These are phyloP conservation scores for Ilyonectria mors-panacis DNA, from an alignment of 2,329 filamentous ascomycete genomes.

Conservation along the genomic window DNA sequence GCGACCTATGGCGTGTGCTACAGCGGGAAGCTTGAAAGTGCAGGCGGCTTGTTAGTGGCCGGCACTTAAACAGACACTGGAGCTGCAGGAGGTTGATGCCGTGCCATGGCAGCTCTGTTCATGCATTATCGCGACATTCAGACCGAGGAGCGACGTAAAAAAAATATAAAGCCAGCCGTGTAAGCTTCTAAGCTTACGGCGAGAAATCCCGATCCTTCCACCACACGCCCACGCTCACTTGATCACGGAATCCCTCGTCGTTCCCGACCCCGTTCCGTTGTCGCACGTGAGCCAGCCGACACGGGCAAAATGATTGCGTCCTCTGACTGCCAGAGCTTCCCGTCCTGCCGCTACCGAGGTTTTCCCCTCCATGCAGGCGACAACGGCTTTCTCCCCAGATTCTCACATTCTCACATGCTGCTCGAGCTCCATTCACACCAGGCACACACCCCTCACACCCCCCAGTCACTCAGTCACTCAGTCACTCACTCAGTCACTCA, in stretches of 20 bases:
- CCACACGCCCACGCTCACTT: conserved; percentile 36
- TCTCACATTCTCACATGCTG: conserved; percentile 43
- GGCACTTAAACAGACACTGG: neutral
- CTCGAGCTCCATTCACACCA: conserved; percentile 29
- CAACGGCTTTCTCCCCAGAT: conserved; percentile 21
- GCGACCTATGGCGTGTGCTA: no score
- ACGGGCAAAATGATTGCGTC: conserved; percentile 28
- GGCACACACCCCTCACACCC: conserved; percentile 20
- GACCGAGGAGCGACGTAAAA: neutral
- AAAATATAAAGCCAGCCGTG: neutral
- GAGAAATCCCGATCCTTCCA: conserved; percentile 33
- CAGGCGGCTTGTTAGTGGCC: neutral
- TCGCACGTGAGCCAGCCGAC: conserved; percentile 41
- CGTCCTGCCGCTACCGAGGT: conserved; percentile 27
- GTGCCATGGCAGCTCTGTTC: neutral
- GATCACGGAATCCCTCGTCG: conserved; percentile 24
- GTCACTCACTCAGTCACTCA: neutral
- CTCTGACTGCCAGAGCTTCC: conserved; percentile 18
- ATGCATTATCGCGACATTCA: neutral
- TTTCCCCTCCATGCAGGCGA: conserved; percentile 16
- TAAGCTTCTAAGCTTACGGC: neutral
- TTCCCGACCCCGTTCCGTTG: conserved; percentile 9
- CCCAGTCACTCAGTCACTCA: conserved; percentile 4
- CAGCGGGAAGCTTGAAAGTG: no score
- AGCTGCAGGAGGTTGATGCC: neutral